Base-by-base conservation (phyloP, 1,139 yeast genomes). In the Wickerhamiella infanticola region DNA sequence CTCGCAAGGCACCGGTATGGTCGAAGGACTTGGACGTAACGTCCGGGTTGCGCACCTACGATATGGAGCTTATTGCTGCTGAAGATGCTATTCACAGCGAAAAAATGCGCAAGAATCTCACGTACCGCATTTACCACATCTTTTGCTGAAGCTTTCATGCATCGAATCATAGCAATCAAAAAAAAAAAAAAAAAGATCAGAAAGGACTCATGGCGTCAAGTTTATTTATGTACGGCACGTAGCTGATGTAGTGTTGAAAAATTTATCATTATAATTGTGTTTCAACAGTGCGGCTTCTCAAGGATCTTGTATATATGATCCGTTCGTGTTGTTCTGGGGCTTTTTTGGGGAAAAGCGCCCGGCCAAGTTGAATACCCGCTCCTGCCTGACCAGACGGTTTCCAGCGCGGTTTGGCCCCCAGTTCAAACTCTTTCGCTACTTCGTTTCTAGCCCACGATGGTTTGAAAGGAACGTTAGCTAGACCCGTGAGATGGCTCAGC, bases 401-500 rank as follows among this genome's bases (percentile, higher is more conserved):
- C 56, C 56, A 53, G 7, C 53, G 41, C 29, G 44, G 45, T 2
- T 49, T 48, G 38, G 48, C 45, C 3, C 90, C 93, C 55, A 75
- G 73, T 6, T 70, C 69, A 43, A 81, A 68, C 57, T 80, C 86
- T 54, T 75, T 77, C 57, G 80, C 77, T 2, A 78, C 79, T 39
- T 45, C 44, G 5, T 35, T 11, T 5, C 44, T 47, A 35, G 50
- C 42, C 57, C 58, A 53, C 13, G 74, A 72, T 8, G 66, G 63
- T 47, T 76, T 73, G 88, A 86, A 81, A 36, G 69, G 63, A 43
- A 69, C 65, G 39, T 70, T 72, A 41, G 71, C 73, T 45, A 80
- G 60, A 1, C 93, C 94, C 37, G 80, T 75, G 49, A 82, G 63
- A 59, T 83, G 94, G 5, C 94, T 75, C 58, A 81, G 81, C 0